Percentiles rank a stretch among this genome's conserved stretches.
Evolutionary conservation across 2,329 filamentous ascomycete species (phyloP).

Genomic region (Nemania serpens): DNA sequence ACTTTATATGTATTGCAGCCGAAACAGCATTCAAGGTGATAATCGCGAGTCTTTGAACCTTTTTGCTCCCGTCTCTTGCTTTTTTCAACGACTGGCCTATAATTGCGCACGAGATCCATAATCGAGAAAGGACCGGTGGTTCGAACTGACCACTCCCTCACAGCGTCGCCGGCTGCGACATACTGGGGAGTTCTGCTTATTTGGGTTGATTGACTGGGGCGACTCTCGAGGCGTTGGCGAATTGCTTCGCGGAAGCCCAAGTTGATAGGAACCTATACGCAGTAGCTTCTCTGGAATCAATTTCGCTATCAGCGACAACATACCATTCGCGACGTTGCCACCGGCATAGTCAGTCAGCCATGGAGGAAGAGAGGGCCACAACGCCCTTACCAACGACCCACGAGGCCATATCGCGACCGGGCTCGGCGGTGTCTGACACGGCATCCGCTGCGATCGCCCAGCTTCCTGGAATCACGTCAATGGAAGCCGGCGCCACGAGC

Average conservation of each 20-base stretch:
- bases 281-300: constrained; percentile 32
- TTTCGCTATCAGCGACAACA: constrained; percentile 28
- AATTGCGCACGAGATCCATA: constrained; percentile 12
- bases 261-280: constrained; percentile 21
- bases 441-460: constrained; percentile 51
- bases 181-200: constrained; percentile 11
- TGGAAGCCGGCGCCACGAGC: constrained; percentile 49
- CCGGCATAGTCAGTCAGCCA: constrained; percentile 40
- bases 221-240: constrained; percentile 31
- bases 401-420: constrained; percentile 56
- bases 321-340: constrained; percentile 27
- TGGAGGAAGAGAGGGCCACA: constrained; percentile 51
- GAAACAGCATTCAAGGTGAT: too few species aligned
- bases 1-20: too few species aligned
- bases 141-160: not conserved
- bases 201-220: constrained; percentile 21
- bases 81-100: too few species aligned
- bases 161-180: not conserved
- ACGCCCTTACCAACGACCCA: constrained; percentile 47
- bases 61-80: too few species aligned
- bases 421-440: constrained; percentile 55
- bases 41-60: too few species aligned
- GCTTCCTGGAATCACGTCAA: constrained; percentile 51
- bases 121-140: not conserved
- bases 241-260: constrained; percentile 31